Conservation (phyloP, 2,329 filamentous ascomycete genomes). For the Pseudogymnoascus sp. region DNA sequence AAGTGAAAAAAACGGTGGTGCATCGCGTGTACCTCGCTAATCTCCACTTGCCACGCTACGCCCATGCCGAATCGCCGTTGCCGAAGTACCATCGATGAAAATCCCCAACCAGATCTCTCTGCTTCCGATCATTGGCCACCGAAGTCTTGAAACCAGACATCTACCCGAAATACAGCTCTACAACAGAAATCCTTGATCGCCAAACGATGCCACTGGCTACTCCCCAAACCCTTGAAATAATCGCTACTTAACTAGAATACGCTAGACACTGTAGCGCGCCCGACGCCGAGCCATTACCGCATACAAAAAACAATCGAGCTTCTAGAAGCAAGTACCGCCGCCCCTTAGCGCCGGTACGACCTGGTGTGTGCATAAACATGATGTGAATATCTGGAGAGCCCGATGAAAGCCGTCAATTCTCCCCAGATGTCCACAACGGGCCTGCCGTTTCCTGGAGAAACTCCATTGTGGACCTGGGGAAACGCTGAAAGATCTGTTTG, state of each 20-base stretch:
- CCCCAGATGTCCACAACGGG: background rate
- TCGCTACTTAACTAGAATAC: background rate
- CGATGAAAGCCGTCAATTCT: conserved; percentile 5
- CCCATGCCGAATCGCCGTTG: background rate
- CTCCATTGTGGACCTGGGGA: conserved; percentile 3
- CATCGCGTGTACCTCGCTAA: background rate
- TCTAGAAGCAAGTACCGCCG: background rate
- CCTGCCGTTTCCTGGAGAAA: conserved; percentile 6
- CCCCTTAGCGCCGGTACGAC: background rate
- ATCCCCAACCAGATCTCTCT: background rate
- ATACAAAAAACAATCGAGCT: conserved; percentile 2
- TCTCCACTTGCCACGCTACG: conserved; percentile 1
- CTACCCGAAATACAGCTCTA: background rate
- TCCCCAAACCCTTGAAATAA: background rate
- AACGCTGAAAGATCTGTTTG: background rate
- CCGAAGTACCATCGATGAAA: conserved; percentile 4
- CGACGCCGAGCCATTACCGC: conserved; percentile 1
- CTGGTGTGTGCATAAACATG: background rate
- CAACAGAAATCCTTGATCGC: background rate
- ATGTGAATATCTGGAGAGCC: background rate
- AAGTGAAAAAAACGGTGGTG: background rate
- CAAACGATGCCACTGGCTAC: background rate
- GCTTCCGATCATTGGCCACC: background rate
- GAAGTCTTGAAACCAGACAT: background rate
- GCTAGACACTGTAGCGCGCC: background rate